Evolutionary conservation across 208 protist genomes (phyloP), one percentile per base, ranked within the genome.

Genomic region (Leishmania gerbilli): DNA sequence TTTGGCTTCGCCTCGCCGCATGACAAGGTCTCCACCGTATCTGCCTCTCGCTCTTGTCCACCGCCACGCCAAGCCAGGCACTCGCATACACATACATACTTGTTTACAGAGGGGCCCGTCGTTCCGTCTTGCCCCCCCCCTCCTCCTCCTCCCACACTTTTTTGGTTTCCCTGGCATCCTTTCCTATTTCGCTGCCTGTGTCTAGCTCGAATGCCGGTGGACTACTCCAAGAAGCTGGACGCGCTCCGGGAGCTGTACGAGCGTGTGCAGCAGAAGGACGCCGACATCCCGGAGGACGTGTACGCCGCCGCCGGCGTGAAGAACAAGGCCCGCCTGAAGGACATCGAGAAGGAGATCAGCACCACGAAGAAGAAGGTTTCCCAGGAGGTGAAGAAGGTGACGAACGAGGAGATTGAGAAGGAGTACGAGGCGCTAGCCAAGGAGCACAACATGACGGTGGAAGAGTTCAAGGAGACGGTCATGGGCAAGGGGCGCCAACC

Each of bases 281-380:
- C 62, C 27, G 77, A 88, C 49, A 81, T 92, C 45, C 87, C 87
- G 7, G 84, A 85, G n/a, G 77, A 53, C 17, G 64, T 88, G 64
- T 95, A 90, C 83, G 75, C n/a, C 24, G 79, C 74, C 37, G 95
- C 92, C 24, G 92, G 92, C 34, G 69, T 97, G 72, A 95, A 93
- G 81, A 77, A 86, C 74, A 94, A 94, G 71, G 84, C 90, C 31
- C 95, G 95, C 67, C 71, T 98, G 64, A 99, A 99, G 89, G 96
- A 98, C 71, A 91, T 99, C 24, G 95, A 98, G 82, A 97, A 94
- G 88, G 90, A 98, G 82, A 91, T 97, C 76, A 87, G 91, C 84
- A 74, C 77, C 21, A 75, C 85, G 31, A 94, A 95, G 79, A 92
- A 93, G 74, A 91, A 88, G 77, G 90, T 95, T 6, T 95, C 87